Base-by-base conservation (phyloP, 352 stramenopile species). In the Phytophthora tentaculata region DNA sequence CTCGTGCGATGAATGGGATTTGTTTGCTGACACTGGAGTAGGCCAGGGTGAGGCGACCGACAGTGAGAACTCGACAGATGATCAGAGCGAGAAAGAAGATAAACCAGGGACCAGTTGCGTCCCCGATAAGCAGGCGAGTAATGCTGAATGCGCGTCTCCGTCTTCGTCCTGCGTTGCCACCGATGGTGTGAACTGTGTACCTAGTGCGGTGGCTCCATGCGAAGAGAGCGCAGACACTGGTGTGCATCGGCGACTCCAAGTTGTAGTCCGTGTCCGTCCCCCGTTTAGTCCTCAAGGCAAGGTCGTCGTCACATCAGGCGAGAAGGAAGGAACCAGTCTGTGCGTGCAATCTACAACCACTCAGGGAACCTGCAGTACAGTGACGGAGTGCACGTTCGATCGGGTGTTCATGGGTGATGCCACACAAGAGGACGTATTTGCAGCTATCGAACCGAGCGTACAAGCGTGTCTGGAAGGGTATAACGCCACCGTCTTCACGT, bases 401-500 rank as follows among this genome's bases (percentile, higher is more conserved):
- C 64, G 74, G 7, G 78, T 97, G 1, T 97, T 97, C 56, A 69
- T 65, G 8, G 74, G 81, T 8, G 20, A 26, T 10, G 71, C 89
- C 6, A 86, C 80, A 0, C 92, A 97, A 69, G 71, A 83, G 44
- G 83, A 96, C 14, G 70, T 98, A 2, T 98, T 96, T 68, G 64
- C 63, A 9, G 67, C 83, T 8, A 74, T 95, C 16, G 72, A 87
- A 23, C 83, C 79, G 5, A 88, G 86, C 29, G 71, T 98, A 8
- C 53, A 73, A 14, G 81, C 88, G 0, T 79, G 83, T 2, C 53
- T 98, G 16, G 74, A 89, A 22, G 92, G 92, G 17, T 96, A 88
- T 56, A 98, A 97, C 61, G 85, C 86, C 7, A 98, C 91, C 2
- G 77, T 98, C 14, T 98, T 98, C 56, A 90, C 89, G 1, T 98